phyloP scores from a whole-genome alignment of 306 rosid genomes.

The Acacia melanoxylon region DNA sequence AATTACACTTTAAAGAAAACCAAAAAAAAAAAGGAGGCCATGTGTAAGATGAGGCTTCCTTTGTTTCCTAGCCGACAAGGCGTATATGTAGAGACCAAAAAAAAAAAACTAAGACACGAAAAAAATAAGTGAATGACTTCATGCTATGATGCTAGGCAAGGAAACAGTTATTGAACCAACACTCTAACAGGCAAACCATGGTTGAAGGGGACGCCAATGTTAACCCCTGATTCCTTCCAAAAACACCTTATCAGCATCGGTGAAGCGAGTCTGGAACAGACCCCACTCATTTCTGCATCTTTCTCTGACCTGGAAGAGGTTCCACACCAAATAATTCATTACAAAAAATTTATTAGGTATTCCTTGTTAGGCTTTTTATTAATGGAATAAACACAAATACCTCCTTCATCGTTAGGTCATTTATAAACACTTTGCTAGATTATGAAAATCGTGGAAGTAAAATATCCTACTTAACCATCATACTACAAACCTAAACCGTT shows the following conservation, averaged over 20 bases:
- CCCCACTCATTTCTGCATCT: constrained; percentile 96
- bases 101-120: not conserved
- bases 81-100: not conserved
- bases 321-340: constrained; percentile 16
- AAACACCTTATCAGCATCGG: constrained; percentile 63
- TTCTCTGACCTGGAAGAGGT: constrained; percentile 67
- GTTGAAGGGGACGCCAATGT: constrained; percentile 30
- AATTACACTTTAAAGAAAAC: not conserved
- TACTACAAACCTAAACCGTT: not conserved
- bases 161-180: constrained; percentile 31
- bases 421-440: not conserved
- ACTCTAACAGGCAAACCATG: constrained; percentile 38
- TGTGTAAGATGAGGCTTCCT: not conserved
- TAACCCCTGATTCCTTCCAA: constrained; percentile 40
- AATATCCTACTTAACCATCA: no score
- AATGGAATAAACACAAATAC: not conserved
- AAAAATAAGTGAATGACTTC: not conserved
- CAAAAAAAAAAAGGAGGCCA: not conserved
- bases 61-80: not conserved
- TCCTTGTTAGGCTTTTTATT: not conserved
- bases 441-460: not conserved
- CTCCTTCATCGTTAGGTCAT: not conserved
- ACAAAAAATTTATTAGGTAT: not conserved
- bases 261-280: constrained; percentile 77
- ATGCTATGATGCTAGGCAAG: constrained; percentile 2